Percentiles rank a stretch among this genome's conserved stretches.
Conservation (phyloP, 805 yeast species). For the Kodamaea hsintzibuensis region DNA sequence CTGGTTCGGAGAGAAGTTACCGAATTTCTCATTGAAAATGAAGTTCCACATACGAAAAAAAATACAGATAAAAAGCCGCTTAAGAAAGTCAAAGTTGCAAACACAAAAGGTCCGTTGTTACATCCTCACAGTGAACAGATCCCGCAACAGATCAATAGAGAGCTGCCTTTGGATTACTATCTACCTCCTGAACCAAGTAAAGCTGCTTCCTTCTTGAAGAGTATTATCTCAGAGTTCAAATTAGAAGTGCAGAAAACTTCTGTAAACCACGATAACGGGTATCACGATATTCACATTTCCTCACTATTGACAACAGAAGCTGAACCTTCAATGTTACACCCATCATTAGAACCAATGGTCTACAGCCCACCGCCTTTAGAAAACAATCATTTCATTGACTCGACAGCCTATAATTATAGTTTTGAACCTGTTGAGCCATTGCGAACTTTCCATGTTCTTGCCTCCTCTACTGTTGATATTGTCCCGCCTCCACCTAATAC, state of each 20-base stretch:
- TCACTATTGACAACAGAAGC: no score
- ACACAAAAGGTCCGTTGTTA: no score
- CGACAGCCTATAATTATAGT: no score
- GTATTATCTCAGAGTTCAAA: not conserved
- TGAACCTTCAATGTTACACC: no score
- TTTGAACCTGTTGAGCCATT: not conserved
- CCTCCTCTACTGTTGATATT: not conserved
- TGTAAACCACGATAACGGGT: no score
- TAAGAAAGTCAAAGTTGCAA: not conserved
- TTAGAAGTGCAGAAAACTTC: not conserved
- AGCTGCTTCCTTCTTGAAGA: not conserved
- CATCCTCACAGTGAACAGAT: not conserved
- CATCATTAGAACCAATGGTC: no score
- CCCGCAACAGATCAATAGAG: not conserved
- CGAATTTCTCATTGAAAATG: no score
- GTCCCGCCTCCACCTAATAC: not conserved
- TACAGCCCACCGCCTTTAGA: no score
- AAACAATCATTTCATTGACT: no score
- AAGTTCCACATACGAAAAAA: no score
- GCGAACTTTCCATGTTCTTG: not conserved
- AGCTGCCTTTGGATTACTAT: not conserved
- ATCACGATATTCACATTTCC: no score
- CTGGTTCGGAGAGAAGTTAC: no score
- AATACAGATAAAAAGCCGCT: not conserved
- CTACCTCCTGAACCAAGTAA: not conserved